Conservation (phyloP, 2,329 filamentous ascomycete genomes). For the Huntiella decipiens region DNA sequence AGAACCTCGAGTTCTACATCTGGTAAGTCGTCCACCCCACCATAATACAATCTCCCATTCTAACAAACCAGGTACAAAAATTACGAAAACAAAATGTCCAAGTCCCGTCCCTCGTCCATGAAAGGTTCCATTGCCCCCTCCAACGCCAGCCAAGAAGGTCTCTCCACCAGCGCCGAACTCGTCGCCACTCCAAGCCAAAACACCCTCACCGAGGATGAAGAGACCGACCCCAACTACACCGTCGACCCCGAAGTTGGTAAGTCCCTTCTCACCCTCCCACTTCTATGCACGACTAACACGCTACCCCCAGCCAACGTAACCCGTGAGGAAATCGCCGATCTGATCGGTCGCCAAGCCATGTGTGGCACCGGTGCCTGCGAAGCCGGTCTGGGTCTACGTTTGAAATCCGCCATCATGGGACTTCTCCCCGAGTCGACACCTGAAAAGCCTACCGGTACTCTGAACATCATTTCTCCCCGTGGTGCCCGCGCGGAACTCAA, state of each 20-base stretch:
- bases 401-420: conserved; percentile 13
- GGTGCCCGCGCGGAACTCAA: conserved; percentile 19
- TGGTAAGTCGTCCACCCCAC: conserved; percentile 19
- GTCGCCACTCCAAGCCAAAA: conserved; percentile 1
- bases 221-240: conserved; percentile 16
- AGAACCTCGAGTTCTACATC: conserved; percentile 31
- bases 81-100: conserved; percentile 18
- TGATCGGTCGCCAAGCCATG: conserved; percentile 11
- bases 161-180: too few relatives aligned
- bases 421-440: conserved; percentile 11
- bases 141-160: not conserved
- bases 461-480: conserved; percentile 10
- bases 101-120: conserved; percentile 10
- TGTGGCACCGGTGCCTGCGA: conserved; percentile 10
- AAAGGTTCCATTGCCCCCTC: conserved; percentile 10
- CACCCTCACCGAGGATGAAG: conserved; percentile 15
- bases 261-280: conserved; percentile 9
- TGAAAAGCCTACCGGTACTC: conserved; percentile 10
- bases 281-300: too few relatives aligned
- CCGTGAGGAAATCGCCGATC: conserved; percentile 10
- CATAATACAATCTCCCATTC: not conserved
- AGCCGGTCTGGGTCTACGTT: conserved; percentile 12
- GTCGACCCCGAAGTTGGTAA: conserved; percentile 19
- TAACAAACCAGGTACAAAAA: conserved; percentile 23
- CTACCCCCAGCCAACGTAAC: conserved; percentile 9